Conservation (phyloP, 257 asterid species). For the Przewalskia tangutica region DNA sequence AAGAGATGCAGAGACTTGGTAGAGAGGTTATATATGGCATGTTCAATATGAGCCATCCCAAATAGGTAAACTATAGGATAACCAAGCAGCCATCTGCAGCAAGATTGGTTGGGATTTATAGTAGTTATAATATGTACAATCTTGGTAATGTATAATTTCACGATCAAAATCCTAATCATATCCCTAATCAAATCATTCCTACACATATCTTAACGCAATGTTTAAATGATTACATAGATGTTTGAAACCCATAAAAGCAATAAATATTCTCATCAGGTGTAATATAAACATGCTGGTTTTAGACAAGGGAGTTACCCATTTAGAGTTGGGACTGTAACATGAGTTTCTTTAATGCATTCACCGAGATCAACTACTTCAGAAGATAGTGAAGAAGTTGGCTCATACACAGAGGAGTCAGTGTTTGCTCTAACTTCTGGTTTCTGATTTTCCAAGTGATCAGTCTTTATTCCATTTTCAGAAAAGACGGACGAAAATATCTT, state of each 20-base stretch:
- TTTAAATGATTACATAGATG: not conserved
- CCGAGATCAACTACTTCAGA: slow-evolving; percentile 57
- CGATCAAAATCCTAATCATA: not conserved
- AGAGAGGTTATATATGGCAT: slow-evolving; percentile 63
- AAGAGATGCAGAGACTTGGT: slow-evolving; percentile 60
- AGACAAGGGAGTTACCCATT: slow-evolving; percentile 50
- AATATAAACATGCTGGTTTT: not conserved
- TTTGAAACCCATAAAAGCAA: not conserved
- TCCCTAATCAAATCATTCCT: not conserved
- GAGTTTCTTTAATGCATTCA: slow-evolving; percentile 50
- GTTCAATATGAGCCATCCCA: slow-evolving; percentile 48
- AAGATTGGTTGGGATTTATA: not conserved
- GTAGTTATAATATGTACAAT: not conserved
- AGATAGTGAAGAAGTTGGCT: slow-evolving; percentile 18
- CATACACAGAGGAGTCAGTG: slow-evolving; percentile 16
- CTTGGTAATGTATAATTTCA: not conserved
- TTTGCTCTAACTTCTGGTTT: slow-evolving; percentile 2
- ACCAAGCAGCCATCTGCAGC: slow-evolving; percentile 76
- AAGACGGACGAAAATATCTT: slow-evolving; percentile 41
- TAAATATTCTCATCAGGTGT: not conserved
- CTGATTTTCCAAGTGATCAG: slow-evolving; percentile 22
- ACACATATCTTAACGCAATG: not conserved
- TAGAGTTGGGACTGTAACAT: slow-evolving; percentile 70
- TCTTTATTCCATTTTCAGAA: slow-evolving; percentile 17
- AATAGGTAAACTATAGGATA: slow-evolving; percentile 73